Evolutionary conservation across 163 green algal species (phyloP), one percentile per base, ranked within the genome.

Genomic region (Scenedesmus sp.): DNA sequence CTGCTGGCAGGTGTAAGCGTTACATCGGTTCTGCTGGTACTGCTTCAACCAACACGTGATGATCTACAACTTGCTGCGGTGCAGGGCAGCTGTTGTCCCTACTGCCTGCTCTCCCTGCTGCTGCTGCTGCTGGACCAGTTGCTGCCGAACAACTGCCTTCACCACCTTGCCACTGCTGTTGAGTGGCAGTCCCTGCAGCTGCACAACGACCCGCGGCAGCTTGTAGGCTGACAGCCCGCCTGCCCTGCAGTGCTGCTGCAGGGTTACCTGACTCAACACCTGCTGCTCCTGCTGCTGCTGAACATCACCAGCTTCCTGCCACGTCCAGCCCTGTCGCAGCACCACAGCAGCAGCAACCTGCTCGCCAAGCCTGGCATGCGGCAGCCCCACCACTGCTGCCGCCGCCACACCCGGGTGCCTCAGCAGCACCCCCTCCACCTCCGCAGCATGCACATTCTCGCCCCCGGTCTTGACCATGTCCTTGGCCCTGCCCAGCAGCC

Each of bases 401-500:
- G 92, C 92, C 2, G 83, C 85, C n/a, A 99, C 91, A 0, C 56
- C 95, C 1, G 94, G 93, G 89, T 97, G 94, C 9, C 16, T 49
- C 4, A 43, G 24, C 83, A 99, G 90, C 35, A 91, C 94, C 0
- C 78, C 85, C 94, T 99, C 97, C 85, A 99, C 97, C 87, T 99
- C 96, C n/a, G 91, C 83, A 3, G 97, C 96, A 49, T 97, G 91
- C 56, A 99, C 97, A 56, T 98, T 99, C 89, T 99, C 97, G 7
- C 97, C 96, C 24, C 97, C 97, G 26, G 83, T 96, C 93, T 98
- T 97, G 42, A 99, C 95, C 89, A 97, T 95, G 86, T 99, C 97
- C 88, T 98, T 99, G 12, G 94, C 70, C 1, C 97, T 92, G 3
- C 97, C 97, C 44, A 95, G 13, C 90, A 99, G 92, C 96, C 95